These are phyloP conservation scores for Talinum fruticosum DNA, from an alignment of 148 eudicot genomes.

Conservation along the genomic window DNA sequence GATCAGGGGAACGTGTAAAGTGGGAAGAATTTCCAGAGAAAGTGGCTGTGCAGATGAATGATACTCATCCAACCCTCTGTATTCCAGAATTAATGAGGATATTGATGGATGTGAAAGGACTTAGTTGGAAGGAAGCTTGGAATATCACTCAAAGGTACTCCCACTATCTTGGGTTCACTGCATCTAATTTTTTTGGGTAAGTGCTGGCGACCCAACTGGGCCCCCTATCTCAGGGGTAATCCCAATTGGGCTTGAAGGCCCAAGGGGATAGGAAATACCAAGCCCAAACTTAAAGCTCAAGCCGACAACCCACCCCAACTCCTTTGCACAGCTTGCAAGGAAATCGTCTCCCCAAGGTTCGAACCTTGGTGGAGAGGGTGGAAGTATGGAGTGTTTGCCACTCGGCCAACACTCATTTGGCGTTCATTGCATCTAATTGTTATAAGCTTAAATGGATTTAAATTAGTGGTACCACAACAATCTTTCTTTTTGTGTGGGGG, in stretches of 20 bases:
- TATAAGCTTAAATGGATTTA: neutral
- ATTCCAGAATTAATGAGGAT: constrained; percentile 81
- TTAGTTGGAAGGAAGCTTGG: constrained; percentile 74
- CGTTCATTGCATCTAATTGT: neutral
- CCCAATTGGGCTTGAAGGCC: too few relatives aligned
- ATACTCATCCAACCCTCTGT: constrained; percentile 83
- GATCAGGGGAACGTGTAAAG: constrained; percentile 49
- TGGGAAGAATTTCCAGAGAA: constrained; percentile 76
- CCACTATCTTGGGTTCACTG: neutral
- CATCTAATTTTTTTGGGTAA: too few relatives aligned
- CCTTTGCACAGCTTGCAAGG: too few relatives aligned
- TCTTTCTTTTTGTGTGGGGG: neutral
- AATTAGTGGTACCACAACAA: neutral
- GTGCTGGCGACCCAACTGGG: too few relatives aligned
- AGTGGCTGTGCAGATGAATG: constrained; percentile 90
- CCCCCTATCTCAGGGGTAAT: too few relatives aligned
- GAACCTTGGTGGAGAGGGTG: too few relatives aligned
- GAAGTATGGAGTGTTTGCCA: too few relatives aligned
- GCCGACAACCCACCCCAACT: too few relatives aligned
- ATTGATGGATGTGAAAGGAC: constrained; percentile 67
- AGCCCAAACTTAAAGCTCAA: too few relatives aligned
- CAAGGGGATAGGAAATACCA: too few relatives aligned
- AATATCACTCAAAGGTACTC: constrained; percentile 59
- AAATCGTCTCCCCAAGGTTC: too few relatives aligned
- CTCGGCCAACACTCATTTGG: too few relatives aligned